phyloP scores from a whole-genome alignment of 2,329 filamentous ascomycete species.

The Lizonia empirigonia region DNA sequence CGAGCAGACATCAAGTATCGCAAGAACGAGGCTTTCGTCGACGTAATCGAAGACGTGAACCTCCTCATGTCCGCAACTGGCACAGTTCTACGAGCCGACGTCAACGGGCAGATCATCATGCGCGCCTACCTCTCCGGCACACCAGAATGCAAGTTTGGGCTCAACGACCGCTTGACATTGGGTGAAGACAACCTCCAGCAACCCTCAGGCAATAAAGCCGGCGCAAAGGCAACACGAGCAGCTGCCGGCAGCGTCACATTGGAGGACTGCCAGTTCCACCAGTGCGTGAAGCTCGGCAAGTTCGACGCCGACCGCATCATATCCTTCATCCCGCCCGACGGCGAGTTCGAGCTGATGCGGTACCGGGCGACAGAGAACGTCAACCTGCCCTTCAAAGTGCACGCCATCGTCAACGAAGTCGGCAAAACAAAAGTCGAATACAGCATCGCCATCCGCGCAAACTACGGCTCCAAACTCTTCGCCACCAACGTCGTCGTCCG shows the following conservation, averaged over 20 bases:
- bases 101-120: constrained; percentile 98
- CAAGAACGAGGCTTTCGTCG: constrained; percentile 99
- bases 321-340: constrained; percentile 94
- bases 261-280: constrained; percentile 98
- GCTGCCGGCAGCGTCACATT: constrained; percentile 94
- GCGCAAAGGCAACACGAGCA: constrained; percentile 89
- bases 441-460: constrained; percentile 95
- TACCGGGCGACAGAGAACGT: constrained; percentile 98
- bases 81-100: constrained; percentile 91
- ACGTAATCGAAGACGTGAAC: constrained; percentile 99
- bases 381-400: constrained; percentile 97
- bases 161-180: constrained; percentile 93
- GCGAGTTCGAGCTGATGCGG: constrained; percentile 98
- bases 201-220: constrained; percentile 75
- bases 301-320: constrained; percentile 98
- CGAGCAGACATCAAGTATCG: constrained; percentile 98
- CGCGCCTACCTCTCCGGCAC: constrained; percentile 95
- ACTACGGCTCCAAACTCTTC: constrained; percentile 95
- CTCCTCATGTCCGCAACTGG: constrained; percentile 98
- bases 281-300: constrained; percentile 96
- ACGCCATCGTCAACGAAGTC: constrained; percentile 97
- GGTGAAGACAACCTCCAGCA: constrained; percentile 67
- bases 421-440: constrained; percentile 98
- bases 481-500: constrained; percentile 94
- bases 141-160: constrained; percentile 97